Base-by-base conservation (phyloP, 2,329 filamentous ascomycete species). In the Arthrobotrys megalospora region DNA sequence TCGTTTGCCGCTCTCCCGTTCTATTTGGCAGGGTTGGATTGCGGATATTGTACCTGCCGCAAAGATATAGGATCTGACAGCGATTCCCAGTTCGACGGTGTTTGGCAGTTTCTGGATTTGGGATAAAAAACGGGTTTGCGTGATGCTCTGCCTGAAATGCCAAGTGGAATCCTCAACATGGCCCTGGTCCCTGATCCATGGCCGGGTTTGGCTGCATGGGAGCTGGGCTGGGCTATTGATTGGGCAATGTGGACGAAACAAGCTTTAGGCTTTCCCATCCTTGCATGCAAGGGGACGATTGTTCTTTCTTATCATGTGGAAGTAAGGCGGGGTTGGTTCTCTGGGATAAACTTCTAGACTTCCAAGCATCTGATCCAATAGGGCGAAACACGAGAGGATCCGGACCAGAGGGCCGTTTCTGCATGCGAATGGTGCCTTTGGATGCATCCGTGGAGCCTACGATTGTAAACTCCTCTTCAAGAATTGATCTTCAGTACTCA, bases 71-170 rank as follows among this genome's bases (percentile, higher is more conserved):
- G 75, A 78, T 78, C 75, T 55, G 62, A 67, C 75, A 21, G 21
- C 63, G 75, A 78, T 64, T 71, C 63, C 43, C 38, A 71, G 62
- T 71, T 69, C 60, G 41, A 28, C 14, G 53, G n/a, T 24, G 24
- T 70, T 69, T 63, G n/a, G 67, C 75, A 78, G 75, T 78, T 78
- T 78, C 75, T 78, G 67, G 48, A 78, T 78, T 78, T 55, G 75
- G 75, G 52, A 62, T 67, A 68, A 78, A 72, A 78, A 78, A 78
- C 75, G 75, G 75, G 75, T 78, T 78, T 78, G 75, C 67, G 67
- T 72, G 67, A 77, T 72, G 62, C 75, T 77, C 75, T 78, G 75
- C 75, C 75, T 78, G 75, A 78, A 78, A 78, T 78, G 75, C 75
- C 75, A 78, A 78, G 75, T 47, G 62, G 53, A 58, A 53, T 48